A percentile compares a stretch with the other conserved stretches of the same genome.
These are phyloP conservation scores for Rhizopus arrhizus DNA, from an alignment of 371 early-diverging fungal genomes.

Conservation along the genomic window DNA sequence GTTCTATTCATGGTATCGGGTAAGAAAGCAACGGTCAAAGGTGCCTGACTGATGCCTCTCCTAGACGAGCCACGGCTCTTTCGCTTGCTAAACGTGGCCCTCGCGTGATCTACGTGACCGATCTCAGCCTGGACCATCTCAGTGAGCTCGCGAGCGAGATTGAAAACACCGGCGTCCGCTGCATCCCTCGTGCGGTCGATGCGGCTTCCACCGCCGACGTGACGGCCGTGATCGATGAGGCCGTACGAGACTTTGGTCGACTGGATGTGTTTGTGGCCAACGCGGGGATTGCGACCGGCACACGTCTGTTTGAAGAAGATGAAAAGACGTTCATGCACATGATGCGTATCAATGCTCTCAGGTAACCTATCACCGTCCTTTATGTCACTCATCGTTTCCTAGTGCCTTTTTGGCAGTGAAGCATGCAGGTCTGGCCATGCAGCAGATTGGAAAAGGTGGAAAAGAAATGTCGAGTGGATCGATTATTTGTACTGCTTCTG, in stretches of 20 bases:
- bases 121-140: constrained; percentile 37
- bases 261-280: constrained; percentile 63
- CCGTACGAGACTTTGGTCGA: constrained; percentile 46
- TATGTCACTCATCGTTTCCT: not conserved
- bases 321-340: constrained; percentile 33
- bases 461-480: constrained; percentile 45
- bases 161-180: constrained; percentile 34
- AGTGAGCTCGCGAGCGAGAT: constrained; percentile 46
- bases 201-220: constrained; percentile 48
- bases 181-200: constrained; percentile 48
- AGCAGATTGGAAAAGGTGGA: constrained; percentile 24
- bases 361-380: constrained; percentile 3
- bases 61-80: constrained; percentile 47
- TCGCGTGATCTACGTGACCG: constrained; percentile 55
- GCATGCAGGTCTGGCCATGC: constrained; percentile 44
- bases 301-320: constrained; percentile 26
- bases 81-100: constrained; percentile 51
- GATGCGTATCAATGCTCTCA: constrained; percentile 45
- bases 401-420: constrained; percentile 49
- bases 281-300: constrained; percentile 45
- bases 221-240: constrained; percentile 39
- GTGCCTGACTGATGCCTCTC: not conserved
- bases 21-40: constrained; percentile 18
- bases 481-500: constrained; percentile 50
- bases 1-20: constrained; percentile 56